Evolutionary conservation across 805 yeast genomes (phyloP), one percentile per base, ranked within the genome.

Genomic region (Yamadazyma ubonensis): DNA sequence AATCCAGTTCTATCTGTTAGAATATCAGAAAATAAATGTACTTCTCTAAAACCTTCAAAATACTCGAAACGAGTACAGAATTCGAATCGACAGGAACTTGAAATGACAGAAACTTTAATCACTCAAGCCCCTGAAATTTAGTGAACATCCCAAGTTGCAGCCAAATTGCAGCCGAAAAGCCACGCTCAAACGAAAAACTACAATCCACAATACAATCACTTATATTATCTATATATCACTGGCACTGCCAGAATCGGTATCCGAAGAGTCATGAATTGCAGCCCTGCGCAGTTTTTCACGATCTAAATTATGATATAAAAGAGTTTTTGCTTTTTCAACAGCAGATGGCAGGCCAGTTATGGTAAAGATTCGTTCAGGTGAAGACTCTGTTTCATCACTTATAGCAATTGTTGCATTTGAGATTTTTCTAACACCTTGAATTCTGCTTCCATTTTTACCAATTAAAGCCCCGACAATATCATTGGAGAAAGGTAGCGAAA

Each of bases 401-500:
- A 89, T 86, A 4, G 81, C 78, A 56, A 89, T 86, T 29, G 79
- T 76, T 28, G 96, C 89, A 29, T 89, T 90, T 35, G 89, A 77
- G 25, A 73, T 73, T 51, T 83, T 79, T 52, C 96, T 76, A 36
- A 89, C 83, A 45, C 89, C 95, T 59, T 85, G 93, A 50, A 89
- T 87, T 63, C 95, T 77, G 20, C 86, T 68, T 28, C 96, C 96
- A 48, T 82, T 80, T 50, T 83, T 83, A 44, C 96, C 96, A 52
- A 89, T 86, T 39, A 89, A 71, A 36, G 95, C 91, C 30, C 96
- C 96, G 32, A 89, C 96, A 66, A 81, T 80, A 44, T 81, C 86
- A 49, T 83, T 81, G 27, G 95, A 87, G 56, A 87, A 83, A 20
- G 76, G 67, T 14, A 79, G 65, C 2, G 71, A 61, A 30, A 74